Evolutionary conservation across 139 green algal genomes (phyloP).

Genomic region (Chlorella vulgaris): DNA sequence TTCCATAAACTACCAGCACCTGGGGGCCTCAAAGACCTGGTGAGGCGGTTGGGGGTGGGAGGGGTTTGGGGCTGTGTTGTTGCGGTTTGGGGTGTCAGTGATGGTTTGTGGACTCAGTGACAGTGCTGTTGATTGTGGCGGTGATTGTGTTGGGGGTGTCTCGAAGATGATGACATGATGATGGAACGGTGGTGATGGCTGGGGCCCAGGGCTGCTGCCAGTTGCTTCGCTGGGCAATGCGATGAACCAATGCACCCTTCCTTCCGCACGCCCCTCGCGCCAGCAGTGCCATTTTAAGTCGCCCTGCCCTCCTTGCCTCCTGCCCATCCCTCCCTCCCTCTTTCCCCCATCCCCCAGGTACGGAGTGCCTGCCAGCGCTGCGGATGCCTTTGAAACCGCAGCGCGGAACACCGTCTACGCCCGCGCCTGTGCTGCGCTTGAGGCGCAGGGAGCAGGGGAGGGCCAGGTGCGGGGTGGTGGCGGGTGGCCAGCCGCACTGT

Average conservation of each 20-base stretch:
- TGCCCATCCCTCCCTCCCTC: no score
- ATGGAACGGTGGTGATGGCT: not conserved
- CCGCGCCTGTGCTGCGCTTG: not conserved
- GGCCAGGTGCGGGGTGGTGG: not conserved
- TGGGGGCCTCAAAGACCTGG: slow-evolving; percentile 89
- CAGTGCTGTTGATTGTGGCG: no score
- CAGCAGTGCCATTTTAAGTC: no score
- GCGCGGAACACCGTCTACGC: slow-evolving; percentile 38
- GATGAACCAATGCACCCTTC: no score
- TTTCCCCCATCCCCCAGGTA: no score
- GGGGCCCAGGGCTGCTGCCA: not conserved
- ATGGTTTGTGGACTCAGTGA: no score
- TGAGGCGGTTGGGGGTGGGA: slow-evolving; percentile 34
- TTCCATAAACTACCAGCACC: slow-evolving; percentile 76
- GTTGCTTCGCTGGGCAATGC: not conserved
- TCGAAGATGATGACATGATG: not conserved
- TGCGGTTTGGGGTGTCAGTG: not conserved
- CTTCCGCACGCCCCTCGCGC: no score
- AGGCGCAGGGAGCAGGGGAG: not conserved
- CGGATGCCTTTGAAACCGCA: slow-evolving; percentile 73
- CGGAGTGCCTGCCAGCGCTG: slow-evolving; percentile 61
- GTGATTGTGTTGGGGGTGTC: no score
- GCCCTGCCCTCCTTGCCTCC: no score
- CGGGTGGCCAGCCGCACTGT: not conserved
- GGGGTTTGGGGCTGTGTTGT: not conserved